Evolutionary conservation across 768 basidiomycete genomes (phyloP), one percentile per base, ranked within the genome.

Genomic region (Mycena galericulata): DNA sequence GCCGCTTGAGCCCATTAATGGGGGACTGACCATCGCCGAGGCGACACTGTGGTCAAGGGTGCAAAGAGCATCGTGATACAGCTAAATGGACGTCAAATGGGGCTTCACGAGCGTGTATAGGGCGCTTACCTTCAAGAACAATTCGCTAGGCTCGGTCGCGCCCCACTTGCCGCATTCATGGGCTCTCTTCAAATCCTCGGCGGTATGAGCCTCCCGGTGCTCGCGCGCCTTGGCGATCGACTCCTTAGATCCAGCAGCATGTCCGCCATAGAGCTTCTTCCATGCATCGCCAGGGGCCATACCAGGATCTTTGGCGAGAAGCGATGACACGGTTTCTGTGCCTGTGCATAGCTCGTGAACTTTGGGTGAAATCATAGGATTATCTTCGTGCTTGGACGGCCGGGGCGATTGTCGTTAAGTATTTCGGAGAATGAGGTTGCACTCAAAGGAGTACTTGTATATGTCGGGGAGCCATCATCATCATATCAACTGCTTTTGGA

Each of bases 61-160:
- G n/a, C 83, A 82, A 22, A 92, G 78, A n/a, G 88, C 84, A 55
- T 91, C 88, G 41, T 83, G 79, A 68, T 90, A 92, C 58, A 92
- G 87, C 89, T 90, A 59, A 34, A 51, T 26, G 49, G 36, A 4
- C 46, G 15, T 59, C 1, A 41, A 1, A 32, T 53, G 36, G 67
- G 60, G 57, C 26, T 50, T 22, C 9, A 18, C 12, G 22, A n/a
- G 59, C 40, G 7, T 3, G 18, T 29, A 47, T n/a, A 12, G 15
- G 55, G 20, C 60, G 87, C 90, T 81, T 12, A 67, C 65, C 59
- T 87, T 87, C 54, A 92, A 79, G 73, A 91, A 92, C 30, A 91
- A 75, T 55, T 89, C 86, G 56, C 84, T 86, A 12, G 89, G 89
- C 38, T 85, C 29, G 12, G 72, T 79, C 47, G 78, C 74, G 8